These are phyloP conservation scores for Evernia prunastri DNA, from an alignment of 495 filamentous ascomycete genomes.

Conservation along the genomic window DNA sequence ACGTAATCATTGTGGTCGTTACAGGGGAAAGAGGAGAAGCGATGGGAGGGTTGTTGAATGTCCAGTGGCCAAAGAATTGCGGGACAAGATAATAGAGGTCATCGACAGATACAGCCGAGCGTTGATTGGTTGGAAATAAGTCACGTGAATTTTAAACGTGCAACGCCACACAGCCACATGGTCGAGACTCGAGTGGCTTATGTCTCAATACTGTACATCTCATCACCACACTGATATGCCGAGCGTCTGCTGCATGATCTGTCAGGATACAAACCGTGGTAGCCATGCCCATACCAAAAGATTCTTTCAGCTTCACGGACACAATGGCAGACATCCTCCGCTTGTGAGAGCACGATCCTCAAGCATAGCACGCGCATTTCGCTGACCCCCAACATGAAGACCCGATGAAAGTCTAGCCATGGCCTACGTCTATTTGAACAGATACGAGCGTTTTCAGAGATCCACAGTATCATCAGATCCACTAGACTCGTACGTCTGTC, in stretches of 20 bases:
- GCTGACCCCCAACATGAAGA: constrained; percentile 14
- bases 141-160: not conserved
- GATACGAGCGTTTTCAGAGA: constrained; percentile 30
- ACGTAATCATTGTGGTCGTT: constrained; percentile 14
- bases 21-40: not conserved
- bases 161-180: too few species aligned
- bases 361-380: not conserved
- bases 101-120: constrained; percentile 18
- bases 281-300: constrained; percentile 18
- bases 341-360: constrained; percentile 26
- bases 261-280: not conserved
- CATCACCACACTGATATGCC: not conserved
- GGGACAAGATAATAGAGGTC: constrained; percentile 13
- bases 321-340: constrained; percentile 38
- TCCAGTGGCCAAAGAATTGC: constrained; percentile 7
- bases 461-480: constrained; percentile 13
- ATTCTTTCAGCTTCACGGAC: constrained; percentile 32
- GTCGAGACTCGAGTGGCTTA: too few species aligned
- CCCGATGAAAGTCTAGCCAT: constrained; percentile 39
- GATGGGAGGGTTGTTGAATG: not conserved
- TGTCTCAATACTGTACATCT: too few species aligned
- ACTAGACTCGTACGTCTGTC: constrained; percentile 28
- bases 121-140: constrained; percentile 15
- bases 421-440: constrained; percentile 41
- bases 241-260: not conserved